Evolutionary conservation across 1,284 basidiomycete species (phyloP), one percentile per base, ranked within the genome.

Genomic region (Abortiporus biennis): DNA sequence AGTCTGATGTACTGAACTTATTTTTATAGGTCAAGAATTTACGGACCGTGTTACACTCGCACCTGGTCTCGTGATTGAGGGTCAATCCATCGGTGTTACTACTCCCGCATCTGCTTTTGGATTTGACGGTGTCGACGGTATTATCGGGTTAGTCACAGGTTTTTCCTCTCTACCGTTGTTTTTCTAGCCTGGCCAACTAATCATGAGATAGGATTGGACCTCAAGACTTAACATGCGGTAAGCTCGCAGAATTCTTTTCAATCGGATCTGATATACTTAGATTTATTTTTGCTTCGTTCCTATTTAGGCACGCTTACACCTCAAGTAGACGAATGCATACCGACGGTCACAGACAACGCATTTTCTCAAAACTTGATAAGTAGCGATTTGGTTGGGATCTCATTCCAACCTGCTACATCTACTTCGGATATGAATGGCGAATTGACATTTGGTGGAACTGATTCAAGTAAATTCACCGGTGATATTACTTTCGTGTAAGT

Each of bases 1-100:
- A n/a, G n/a, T n/a, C n/a, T n/a, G n/a, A n/a, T n/a, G n/a, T n/a
- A n/a, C n/a, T n/a, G n/a, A n/a, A n/a, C n/a, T n/a, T 20, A n/a
- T 30, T 4, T 13, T 2, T 3, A 20, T 31, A 22, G 23, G 54
- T 27, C 44, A 52, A 41, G 46, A 52, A 40, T 55, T 43, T 46
- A 42, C 45, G 3, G 56, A 55, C 37, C 47, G 43, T 2, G 50
- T 60, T 23, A 49, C 48, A 3, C 20, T 60, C 22, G 53, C 46
- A n/a, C 27, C 40, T 36, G 45, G 47, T 25, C 46, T 54, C 19
- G 38, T 39, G 8, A 50, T 52, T 27, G 40, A 43, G n/a, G 29
- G 44, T 19, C 78, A 80, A 53, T 72, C 70, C 5, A 76, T 79
- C 40, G 78, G 76, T 47, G 73, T 72, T 40, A 75, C 76, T 11